Conservation (phyloP, 2,329 filamentous ascomycete genomes). For the Scedosporium dehoogii region DNA sequence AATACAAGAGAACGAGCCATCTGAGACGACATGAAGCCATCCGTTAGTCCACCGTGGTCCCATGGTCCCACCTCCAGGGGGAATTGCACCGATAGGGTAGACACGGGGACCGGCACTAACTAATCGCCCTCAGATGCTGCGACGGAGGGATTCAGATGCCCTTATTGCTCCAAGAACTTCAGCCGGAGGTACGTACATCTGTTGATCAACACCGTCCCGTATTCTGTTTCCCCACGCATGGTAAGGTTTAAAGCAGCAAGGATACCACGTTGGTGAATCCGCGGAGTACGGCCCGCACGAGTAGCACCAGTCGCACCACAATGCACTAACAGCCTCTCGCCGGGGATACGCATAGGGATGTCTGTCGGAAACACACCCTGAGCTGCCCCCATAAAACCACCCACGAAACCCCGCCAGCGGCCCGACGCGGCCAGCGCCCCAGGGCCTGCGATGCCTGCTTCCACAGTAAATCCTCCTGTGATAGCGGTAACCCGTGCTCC, state of each 20-base stretch:
- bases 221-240: neutral
- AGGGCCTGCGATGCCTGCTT: slow-evolving; percentile 3
- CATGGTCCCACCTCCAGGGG: neutral
- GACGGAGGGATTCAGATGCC: neutral
- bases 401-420: neutral
- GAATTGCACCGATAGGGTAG: neutral
- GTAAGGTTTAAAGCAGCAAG: neutral
- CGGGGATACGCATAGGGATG: neutral
- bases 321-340: neutral
- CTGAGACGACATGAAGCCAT: slow-evolving; percentile 4
- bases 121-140: neutral
- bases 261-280: neutral
- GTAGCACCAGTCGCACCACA: neutral
- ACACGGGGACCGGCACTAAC: neutral
- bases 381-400: neutral
- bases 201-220: neutral
- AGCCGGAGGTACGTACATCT: slow-evolving; percentile 3
- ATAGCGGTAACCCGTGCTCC: neutral
- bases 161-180: slow-evolving; percentile 4
- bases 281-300: too few species aligned
- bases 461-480: slow-evolving; percentile 2
- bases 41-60: slow-evolving; percentile 2
- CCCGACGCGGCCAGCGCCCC: neutral
- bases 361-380: slow-evolving; percentile 3
- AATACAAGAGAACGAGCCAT: slow-evolving; percentile 6